phyloP scores from a whole-genome alignment of 2,329 filamentous ascomycete genomes.

The Colletotrichum tropicicola region DNA sequence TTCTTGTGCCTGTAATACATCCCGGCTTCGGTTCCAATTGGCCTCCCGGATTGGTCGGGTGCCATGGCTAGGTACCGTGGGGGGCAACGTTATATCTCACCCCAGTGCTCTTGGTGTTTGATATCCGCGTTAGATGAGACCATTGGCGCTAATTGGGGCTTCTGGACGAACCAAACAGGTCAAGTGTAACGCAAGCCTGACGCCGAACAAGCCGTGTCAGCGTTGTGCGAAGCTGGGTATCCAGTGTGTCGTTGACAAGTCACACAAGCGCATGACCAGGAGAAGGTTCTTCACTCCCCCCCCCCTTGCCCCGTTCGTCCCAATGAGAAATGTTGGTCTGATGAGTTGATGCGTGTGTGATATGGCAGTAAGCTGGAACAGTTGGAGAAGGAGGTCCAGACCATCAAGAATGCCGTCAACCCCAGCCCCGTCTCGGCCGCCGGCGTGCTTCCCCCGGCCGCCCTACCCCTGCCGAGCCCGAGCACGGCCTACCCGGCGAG shows the following conservation, averaged over 20 bases:
- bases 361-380: slow-evolving; percentile 59
- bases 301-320: neutral
- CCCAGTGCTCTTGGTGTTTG: neutral
- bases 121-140: neutral
- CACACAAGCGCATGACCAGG: slow-evolving; percentile 55
- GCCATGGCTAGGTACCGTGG: neutral
- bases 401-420: slow-evolving; percentile 44
- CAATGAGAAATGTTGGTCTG: neutral
- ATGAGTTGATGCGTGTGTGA: neutral
- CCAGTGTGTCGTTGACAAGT: slow-evolving; percentile 55
- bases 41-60: neutral
- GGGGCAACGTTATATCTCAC: neutral
- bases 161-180: slow-evolving; percentile 43
- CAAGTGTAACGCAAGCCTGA: slow-evolving; percentile 51
- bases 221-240: slow-evolving; percentile 54
- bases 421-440: slow-evolving; percentile 28
- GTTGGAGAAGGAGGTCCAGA: slow-evolving; percentile 33
- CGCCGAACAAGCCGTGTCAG: slow-evolving; percentile 51
- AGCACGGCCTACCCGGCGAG: slow-evolving; percentile 34
- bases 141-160: neutral
- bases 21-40: slow-evolving; percentile 20
- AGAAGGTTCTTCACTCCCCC: slow-evolving; percentile 44
- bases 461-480: slow-evolving; percentile 38
- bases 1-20: too few relatives aligned
- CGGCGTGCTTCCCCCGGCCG: neutral